Evolutionary conservation across 345 rosid genomes (phyloP).

Genomic region (Arabis alpina): DNA sequence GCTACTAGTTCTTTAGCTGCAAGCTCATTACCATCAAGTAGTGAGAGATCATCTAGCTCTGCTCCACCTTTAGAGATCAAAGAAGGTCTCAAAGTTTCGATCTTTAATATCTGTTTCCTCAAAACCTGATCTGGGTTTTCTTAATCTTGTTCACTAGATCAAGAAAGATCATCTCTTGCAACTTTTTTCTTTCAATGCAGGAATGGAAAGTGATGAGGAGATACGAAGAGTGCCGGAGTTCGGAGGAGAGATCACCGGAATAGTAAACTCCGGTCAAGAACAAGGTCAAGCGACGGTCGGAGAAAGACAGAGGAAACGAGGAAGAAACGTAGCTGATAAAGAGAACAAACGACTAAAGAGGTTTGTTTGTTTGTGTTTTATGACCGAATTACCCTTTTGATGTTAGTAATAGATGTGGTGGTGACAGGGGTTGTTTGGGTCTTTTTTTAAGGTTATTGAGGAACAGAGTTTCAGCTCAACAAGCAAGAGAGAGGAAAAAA

Average conservation of each 20-base stretch:
- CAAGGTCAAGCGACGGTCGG: slow-evolving; percentile 48
- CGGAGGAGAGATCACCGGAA: slow-evolving; percentile 59
- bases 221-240: slow-evolving; percentile 85
- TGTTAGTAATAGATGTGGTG: not conserved
- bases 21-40: slow-evolving; percentile 79
- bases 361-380: slow-evolving; percentile 37
- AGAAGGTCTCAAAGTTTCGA: slow-evolving; percentile 56
- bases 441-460: slow-evolving; percentile 68
- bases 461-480: slow-evolving; percentile 97
- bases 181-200: slow-evolving; percentile 36
- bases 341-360: slow-evolving; percentile 86
- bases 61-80: slow-evolving; percentile 75
- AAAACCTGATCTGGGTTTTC: slow-evolving; percentile 7
- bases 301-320: slow-evolving; percentile 71
- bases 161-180: not conserved
- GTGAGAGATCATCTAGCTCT: slow-evolving; percentile 93
- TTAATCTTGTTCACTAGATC: slow-evolving; percentile 8
- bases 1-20: slow-evolving; percentile 76
- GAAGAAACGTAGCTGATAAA: slow-evolving; percentile 80
- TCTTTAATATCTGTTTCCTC: not conserved
- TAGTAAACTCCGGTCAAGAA: slow-evolving; percentile 49
- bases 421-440: slow-evolving; percentile 25
- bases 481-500: slow-evolving; percentile 95
- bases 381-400: not conserved
- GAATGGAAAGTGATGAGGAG: slow-evolving; percentile 95